These are phyloP conservation scores for Penicillium sp. DNA, from an alignment of 2,329 filamentous ascomycete species.

Conservation along the genomic window DNA sequence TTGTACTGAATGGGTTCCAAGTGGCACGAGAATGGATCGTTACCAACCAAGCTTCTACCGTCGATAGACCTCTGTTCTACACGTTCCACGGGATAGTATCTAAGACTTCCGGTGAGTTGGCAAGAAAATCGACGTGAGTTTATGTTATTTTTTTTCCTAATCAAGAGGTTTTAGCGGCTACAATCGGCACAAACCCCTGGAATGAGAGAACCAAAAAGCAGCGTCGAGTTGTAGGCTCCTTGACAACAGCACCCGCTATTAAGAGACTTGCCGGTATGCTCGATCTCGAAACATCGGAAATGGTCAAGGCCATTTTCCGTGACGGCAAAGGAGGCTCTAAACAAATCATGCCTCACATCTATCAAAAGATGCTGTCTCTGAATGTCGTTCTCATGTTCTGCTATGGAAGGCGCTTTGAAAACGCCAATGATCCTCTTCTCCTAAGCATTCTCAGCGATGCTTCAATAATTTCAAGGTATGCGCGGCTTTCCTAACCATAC, in stretches of 20 bases:
- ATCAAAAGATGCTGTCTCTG: conserved; percentile 10
- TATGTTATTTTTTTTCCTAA: background rate
- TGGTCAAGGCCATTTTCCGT: conserved; percentile 8
- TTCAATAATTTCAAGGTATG: background rate
- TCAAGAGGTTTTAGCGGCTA: conserved; percentile 5
- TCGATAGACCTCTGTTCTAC: conserved; percentile 14
- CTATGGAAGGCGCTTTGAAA: conserved; percentile 10
- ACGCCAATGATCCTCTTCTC: background rate
- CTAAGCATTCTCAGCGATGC: background rate
- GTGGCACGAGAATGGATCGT: conserved; percentile 12
- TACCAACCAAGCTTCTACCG: conserved; percentile 12
- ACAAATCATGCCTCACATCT: conserved; percentile 11
- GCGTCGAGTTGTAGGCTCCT: conserved; percentile 14
- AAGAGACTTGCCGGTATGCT: conserved; percentile 8
- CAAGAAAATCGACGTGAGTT: background rate
- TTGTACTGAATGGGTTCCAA: conserved; percentile 13
- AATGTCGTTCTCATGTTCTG: conserved; percentile 15
- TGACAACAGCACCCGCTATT: conserved; percentile 13
- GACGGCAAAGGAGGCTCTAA: conserved; percentile 7
- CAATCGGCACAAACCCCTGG: conserved; percentile 16
- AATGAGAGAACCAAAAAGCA: conserved; percentile 16
- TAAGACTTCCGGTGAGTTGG: conserved; percentile 8
- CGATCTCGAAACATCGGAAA: conserved; percentile 12
- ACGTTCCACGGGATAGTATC: conserved; percentile 14
- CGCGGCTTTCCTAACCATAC: background rate